These are phyloP conservation scores for Lanmaoa rubissima DNA, from an alignment of 768 basidiomycete genomes.

Conservation along the genomic window DNA sequence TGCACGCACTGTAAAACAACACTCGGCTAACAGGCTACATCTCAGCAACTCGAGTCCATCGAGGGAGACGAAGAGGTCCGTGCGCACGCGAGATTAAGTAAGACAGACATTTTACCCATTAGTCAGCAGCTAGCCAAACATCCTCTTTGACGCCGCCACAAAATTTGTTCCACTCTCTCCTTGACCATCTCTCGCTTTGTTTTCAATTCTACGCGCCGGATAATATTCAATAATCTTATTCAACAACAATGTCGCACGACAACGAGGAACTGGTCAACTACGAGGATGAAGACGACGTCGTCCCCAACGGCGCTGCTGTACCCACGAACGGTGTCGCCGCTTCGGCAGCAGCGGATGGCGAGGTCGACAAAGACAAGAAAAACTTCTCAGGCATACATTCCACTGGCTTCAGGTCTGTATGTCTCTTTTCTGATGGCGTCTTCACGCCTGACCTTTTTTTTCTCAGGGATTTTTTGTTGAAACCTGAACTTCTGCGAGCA, in stretches of 20 bases:
- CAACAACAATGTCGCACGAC: constrained; percentile 68
- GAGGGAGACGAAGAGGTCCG: constrained; percentile 21
- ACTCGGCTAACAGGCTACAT: constrained; percentile 3
- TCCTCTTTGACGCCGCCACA: constrained; percentile 19
- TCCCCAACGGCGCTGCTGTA: constrained; percentile 54
- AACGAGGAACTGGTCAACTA: constrained; percentile 94
- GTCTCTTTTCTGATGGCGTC: constrained; percentile 3
- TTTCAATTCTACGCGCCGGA: constrained; percentile 24
- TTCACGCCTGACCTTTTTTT: constrained; percentile 8
- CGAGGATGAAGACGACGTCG: constrained; percentile 85
- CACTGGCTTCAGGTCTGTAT: constrained; percentile 91
- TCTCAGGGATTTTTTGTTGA: constrained; percentile 91
- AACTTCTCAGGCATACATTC: constrained; percentile 99
- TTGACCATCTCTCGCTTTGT: constrained; percentile 17
- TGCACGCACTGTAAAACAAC: constrained; percentile 7
- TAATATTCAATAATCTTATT: constrained; percentile 26
- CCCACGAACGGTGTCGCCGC: constrained; percentile 49
- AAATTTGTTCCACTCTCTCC: constrained; percentile 21
- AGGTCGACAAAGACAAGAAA: constrained; percentile 84
- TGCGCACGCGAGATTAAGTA: constrained; percentile 26
- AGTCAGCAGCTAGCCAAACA: constrained; percentile 25
- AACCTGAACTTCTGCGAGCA: constrained; percentile 93
- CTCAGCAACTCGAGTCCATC: not conserved
- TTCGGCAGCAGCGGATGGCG: constrained; percentile 45
- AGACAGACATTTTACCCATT: constrained; percentile 9